phyloP scores from a whole-genome alignment of 2,329 filamentous ascomycete species.

The Cercospora brassicicola region DNA sequence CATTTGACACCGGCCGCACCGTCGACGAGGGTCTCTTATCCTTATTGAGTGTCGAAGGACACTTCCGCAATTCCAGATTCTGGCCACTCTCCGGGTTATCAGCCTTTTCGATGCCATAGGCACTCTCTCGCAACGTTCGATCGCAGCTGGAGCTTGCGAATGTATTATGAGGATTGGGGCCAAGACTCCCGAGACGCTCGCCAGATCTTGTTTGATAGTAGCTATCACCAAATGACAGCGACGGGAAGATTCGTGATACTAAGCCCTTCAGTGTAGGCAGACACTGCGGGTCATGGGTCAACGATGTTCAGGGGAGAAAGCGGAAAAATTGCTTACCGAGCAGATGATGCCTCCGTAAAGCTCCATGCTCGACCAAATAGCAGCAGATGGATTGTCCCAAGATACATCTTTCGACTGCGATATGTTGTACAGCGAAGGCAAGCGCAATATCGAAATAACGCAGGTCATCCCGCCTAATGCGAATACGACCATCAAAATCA shows the following conservation, averaged over 20 bases:
- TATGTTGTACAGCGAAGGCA: constrained; percentile 26
- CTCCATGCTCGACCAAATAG: constrained; percentile 28
- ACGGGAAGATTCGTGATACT: constrained; percentile 19
- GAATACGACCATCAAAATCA: constrained; percentile 36
- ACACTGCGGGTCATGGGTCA: constrained; percentile 3
- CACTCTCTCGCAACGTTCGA: not conserved
- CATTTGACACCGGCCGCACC: not conserved
- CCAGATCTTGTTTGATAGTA: constrained; percentile 8
- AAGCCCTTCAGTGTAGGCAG: constrained; percentile 21
- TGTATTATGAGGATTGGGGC: not conserved
- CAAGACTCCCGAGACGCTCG: not conserved
- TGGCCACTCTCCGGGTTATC: not conserved
- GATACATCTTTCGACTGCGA: constrained; percentile 25
- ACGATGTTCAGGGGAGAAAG: not conserved
- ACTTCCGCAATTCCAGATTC: not conserved
- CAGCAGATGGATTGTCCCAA: constrained; percentile 29
- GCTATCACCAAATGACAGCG: constrained; percentile 15
- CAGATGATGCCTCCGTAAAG: constrained; percentile 31
- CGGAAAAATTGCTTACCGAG: constrained; percentile 10
- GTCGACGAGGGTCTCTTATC: not conserved
- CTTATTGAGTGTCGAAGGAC: not conserved
- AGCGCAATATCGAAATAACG: constrained; percentile 28
- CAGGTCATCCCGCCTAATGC: constrained; percentile 34
- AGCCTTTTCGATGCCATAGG: not conserved
- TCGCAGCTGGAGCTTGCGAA: not conserved